A percentile compares a stretch with the other conserved stretches of the same genome.
Conservation (phyloP, 768 basidiomycete genomes). For the Amanita brunnescens region DNA sequence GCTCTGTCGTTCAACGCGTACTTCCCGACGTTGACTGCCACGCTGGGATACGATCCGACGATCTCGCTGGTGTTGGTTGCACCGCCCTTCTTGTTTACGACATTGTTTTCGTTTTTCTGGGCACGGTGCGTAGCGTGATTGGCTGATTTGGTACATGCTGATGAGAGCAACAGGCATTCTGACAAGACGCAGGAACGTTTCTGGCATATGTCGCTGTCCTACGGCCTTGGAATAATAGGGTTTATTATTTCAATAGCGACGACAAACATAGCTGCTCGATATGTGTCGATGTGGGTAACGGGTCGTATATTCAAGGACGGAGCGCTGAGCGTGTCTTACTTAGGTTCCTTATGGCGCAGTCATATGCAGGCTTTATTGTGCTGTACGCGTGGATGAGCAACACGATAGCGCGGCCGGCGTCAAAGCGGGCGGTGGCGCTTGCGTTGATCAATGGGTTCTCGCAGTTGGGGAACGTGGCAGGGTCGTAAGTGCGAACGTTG, state of each 20-base stretch:
- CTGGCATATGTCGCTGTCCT: slow-evolving; percentile 53
- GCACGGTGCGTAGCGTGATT: slow-evolving; percentile 24
- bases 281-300: slow-evolving; percentile 43
- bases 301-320: too few species aligned
- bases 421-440: slow-evolving; percentile 77
- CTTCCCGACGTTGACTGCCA: slow-evolving; percentile 70
- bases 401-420: slow-evolving; percentile 61
- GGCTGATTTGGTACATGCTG: background rate
- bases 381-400: slow-evolving; percentile 45
- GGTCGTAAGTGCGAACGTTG: slow-evolving; percentile 47
- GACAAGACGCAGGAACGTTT: slow-evolving; percentile 71
- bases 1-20: slow-evolving; percentile 72
- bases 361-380: slow-evolving; percentile 61
- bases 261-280: slow-evolving; percentile 60
- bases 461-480: slow-evolving; percentile 77
- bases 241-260: slow-evolving; percentile 67
- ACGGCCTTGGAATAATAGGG: slow-evolving; percentile 59
- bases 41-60: slow-evolving; percentile 59
- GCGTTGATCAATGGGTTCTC: slow-evolving; percentile 76
- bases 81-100: slow-evolving; percentile 70
- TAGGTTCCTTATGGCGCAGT: slow-evolving; percentile 66
- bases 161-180: slow-evolving; percentile 47
- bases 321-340: too few species aligned
- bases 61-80: slow-evolving; percentile 69
- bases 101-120: slow-evolving; percentile 47